These are phyloP conservation scores for Beauveria australis DNA, from an alignment of 2,329 filamentous ascomycete species.

Conservation along the genomic window DNA sequence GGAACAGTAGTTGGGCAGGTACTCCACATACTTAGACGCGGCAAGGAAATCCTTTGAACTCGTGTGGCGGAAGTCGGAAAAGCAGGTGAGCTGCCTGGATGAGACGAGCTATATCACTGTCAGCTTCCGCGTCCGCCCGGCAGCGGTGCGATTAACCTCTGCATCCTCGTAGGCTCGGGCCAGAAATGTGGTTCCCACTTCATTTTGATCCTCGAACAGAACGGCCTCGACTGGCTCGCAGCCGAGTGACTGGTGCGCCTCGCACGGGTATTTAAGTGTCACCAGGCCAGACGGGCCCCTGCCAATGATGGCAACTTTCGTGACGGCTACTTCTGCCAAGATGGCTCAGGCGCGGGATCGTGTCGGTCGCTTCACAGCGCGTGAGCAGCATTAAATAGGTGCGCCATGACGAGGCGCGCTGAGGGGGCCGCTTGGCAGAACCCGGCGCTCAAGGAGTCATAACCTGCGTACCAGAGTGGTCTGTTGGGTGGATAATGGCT, in stretches of 20 bases:
- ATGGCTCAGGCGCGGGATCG: not conserved
- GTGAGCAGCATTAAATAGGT: not conserved
- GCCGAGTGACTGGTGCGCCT: conserved; percentile 23
- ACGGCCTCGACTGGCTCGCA: conserved; percentile 27
- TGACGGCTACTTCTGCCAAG: not conserved
- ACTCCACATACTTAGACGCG: conserved; percentile 27
- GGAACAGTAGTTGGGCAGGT: conserved; percentile 31
- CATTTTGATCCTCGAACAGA: conserved; percentile 32
- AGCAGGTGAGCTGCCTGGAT: conserved; percentile 37
- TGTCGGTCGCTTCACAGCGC: not conserved
- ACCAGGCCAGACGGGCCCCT: not conserved
- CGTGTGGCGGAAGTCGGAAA: conserved; percentile 35
- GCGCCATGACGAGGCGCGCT: not conserved
- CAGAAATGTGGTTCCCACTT: conserved; percentile 31
- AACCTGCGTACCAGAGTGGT: not conserved
- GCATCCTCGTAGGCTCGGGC: not conserved
- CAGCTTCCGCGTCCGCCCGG: not conserved
- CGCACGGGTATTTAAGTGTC: conserved; percentile 26
- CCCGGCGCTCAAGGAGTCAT: not conserved
- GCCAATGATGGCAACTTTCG: not conserved
- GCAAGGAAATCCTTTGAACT: conserved; percentile 32
- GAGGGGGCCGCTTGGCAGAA: too few species aligned
- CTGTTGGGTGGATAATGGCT: not conserved
- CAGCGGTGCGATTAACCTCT: not conserved
- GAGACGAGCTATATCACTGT: conserved; percentile 9